Evolutionary conservation across 257 asterid species (phyloP), one percentile per base, ranked within the genome.

Genomic region (Leonotis leonurus): DNA sequence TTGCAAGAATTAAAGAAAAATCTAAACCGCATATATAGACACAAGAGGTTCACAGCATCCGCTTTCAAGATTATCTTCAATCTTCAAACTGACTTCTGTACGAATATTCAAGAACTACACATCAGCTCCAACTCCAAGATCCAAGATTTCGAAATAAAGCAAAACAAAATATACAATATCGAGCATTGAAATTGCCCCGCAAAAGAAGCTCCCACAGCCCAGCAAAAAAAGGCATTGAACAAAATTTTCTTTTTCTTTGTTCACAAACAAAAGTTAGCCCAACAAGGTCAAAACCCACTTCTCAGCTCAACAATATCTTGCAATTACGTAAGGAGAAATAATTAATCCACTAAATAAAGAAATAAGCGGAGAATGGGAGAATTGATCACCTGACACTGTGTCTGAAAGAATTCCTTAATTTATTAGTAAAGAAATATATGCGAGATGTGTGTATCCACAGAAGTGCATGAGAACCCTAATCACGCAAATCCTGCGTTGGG

Each of bases 401-500:
- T 53, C 56, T 26, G 68, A 67, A 64, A 56, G 52, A 68, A 68
- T 6, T 63, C 55, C 60, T 67, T 75, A 62, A 64, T 75, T 58
- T 62, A 60, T n/a, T 3, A 61, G 46, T 30, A 45, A 26, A 61
- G 10, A 26, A n/a, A n/a, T 57, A 39, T 41, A 40, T 40, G 26
- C 16, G 36, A 18, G 50, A n/a, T n/a, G 53, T 56, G 14, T 32
- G 26, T 8, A 56, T 35, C 12, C 36, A 39, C 32, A 64, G 7
- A 41, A 27, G 66, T 73, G 33, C 60, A 60, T 44, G 59, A 66
- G 64, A 78, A 73, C 81, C 83, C 78, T 77, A 65, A 75, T 73
- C 94, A 80, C 88, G 84, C 82, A 73, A 73, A 16, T 64, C 73
- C 80, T 71, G 70, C 46, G 64, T 68, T 63, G 72, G 68, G 75